Evolutionary conservation across 1,284 basidiomycete genomes (phyloP), one percentile per base, ranked within the genome.

Genomic region (Stereum hirsutum): DNA sequence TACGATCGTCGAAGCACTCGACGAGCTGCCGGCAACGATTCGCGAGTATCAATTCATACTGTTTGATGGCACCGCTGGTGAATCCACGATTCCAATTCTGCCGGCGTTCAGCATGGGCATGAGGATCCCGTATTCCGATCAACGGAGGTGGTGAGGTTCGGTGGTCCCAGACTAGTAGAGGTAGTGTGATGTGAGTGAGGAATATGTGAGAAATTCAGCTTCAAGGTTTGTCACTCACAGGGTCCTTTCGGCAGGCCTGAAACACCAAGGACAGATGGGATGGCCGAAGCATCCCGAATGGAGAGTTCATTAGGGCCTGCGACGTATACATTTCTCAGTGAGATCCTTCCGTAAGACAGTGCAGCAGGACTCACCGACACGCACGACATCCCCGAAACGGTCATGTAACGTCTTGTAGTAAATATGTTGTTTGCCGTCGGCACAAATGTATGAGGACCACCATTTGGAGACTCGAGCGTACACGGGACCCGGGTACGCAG

Each of bases 51-150:
- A 36, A 36, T 23, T 52, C 46, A 30, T 51, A 53, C 19, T 46
- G 48, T 38, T 49, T 52, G 32, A 53, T 24, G 7, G 46, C 46
- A 3, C 43, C 21, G 20, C 34, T 44, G 30, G 38, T 50, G 23
- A 53, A 53, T 10, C 45, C 52, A 19, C 52, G 50, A 33, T 47
- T 50, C 50, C 52, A 53, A 1, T 46, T 44, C 41, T 32, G 46
- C 11, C 52, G 39, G 14, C 52, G 46, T 4, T 21, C 39, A 14
- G 41, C 41, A 27, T 53, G 52, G 17, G 43, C 39, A 2, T 17
- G 32, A 12, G 46, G 33, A 26, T 52, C 46, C 3, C 46, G 41
- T 19, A 31, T 14, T 5, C 23, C 40, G 7, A 47, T 32, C 6
- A 51, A 26, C 2, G 49, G 11, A 2, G 40, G 42, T 12, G 37